These are phyloP conservation scores for Boletus pseudo-olivaceus DNA, from an alignment of 768 basidiomycete genomes.

Conservation along the genomic window DNA sequence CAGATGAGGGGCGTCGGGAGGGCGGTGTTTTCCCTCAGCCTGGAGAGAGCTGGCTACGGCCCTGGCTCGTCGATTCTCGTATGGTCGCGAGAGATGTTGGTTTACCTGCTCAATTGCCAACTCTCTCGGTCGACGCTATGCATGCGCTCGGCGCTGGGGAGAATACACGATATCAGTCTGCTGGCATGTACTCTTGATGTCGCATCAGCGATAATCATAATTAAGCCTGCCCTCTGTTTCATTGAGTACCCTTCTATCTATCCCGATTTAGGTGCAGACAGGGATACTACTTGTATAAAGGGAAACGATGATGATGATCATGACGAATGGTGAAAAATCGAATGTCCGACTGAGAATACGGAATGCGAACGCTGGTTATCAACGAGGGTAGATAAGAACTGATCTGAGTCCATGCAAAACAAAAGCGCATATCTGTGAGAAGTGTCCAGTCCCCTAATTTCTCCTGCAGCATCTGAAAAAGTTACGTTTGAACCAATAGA, in stretches of 20 bases:
- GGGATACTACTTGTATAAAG: conserved; percentile 16
- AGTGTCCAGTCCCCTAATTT: conserved; percentile 41
- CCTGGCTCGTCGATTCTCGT: conserved; percentile 21
- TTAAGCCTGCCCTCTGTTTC: conserved; percentile 15
- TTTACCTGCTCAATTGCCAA: conserved; percentile 16
- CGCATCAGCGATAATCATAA: neutral
- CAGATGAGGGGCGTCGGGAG: conserved; percentile 16
- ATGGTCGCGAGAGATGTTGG: conserved; percentile 16
- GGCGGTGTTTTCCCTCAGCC: neutral
- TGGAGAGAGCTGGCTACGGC: conserved; percentile 16
- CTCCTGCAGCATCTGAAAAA: conserved; percentile 78
- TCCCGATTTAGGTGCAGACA: conserved; percentile 22
- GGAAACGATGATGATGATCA: conserved; percentile 9
- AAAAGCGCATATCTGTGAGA: conserved; percentile 14
- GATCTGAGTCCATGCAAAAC: conserved; percentile 24
- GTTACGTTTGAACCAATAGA: conserved; percentile 80
- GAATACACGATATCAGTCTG: conserved; percentile 34
- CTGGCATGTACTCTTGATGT: conserved; percentile 58
- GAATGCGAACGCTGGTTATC: conserved; percentile 18
- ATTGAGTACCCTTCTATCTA: conserved; percentile 25
- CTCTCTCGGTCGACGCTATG: conserved; percentile 14
- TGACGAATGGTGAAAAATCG: conserved; percentile 22
- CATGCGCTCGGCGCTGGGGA: conserved; percentile 11
- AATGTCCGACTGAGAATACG: conserved; percentile 20
- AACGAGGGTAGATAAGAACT: conserved; percentile 34